Evolutionary conservation across 805 yeast genomes (phyloP), one percentile per base, ranked within the genome.

Genomic region (Suhomyces tanzawaensis): DNA sequence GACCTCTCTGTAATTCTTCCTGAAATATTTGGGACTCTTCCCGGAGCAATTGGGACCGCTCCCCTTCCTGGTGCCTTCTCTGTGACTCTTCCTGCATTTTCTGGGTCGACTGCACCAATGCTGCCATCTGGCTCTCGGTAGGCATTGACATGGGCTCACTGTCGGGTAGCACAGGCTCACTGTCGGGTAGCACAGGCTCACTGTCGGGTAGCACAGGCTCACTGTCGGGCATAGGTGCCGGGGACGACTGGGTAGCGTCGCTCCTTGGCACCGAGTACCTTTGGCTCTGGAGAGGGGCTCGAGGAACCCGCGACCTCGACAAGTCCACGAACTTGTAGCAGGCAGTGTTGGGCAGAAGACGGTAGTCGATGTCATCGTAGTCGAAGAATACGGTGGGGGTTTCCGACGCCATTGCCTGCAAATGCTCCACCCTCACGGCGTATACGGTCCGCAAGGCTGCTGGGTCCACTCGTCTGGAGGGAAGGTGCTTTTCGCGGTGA

Each of bases 361-460:
- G 47, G 7, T 39, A 39, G 4, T 34, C 44, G 15, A n/a, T n/a
- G n/a, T 39, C 33, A 25, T 53, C 49, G 21, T 48, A 47, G 36
- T 58, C 63, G 29, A 60, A 62, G 37, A 51, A 58, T 1, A 62
- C 46, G 5, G 34, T 26, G 9, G 59, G 49, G 17, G 41, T 47
- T 23, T 39, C 38, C 18, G 28, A 17, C 18, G 22, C 30, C 18
- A 29, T 35, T 7, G 16, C 15, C 22, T 33, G 28, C 14, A 27
- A 13, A 16, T 27, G 17, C 3, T 37, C 29, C 13, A 53, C 48
- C 27, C 40, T 44, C 7, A 40, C 53, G 3, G 45, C 53, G 31
- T 30, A 45, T 4, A 53, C 50, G 36, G 48, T 32, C 24, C 46
- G 44, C 8, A 55, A 36, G 16, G 43, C 40, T 12, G 35, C 11